Evolutionary conservation across 768 basidiomycete species (phyloP), one percentile per base, ranked within the genome.

Genomic region (Rhodotorula paludigena): DNA sequence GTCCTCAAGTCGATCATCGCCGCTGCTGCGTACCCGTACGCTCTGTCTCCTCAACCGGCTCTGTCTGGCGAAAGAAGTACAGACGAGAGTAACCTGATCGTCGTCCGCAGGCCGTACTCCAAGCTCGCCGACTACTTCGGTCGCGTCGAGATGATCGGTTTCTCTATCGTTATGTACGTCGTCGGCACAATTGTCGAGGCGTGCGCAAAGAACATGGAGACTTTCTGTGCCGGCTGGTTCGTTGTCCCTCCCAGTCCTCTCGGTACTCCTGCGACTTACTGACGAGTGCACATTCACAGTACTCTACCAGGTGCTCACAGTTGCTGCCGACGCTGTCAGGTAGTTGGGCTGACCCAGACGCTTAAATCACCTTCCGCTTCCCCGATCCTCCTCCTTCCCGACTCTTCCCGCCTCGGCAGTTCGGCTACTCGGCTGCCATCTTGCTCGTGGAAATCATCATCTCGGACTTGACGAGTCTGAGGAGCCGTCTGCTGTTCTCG

Each of bases 121-220:
- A 77, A 78, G 59, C 67, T 79, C 57, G 70, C 72, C 21, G 76
- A 78, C 59, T 67, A 72, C 21, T 78, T 79, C 57, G 78, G 78
- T 1, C 74, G 78, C 5, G 41, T 73, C 38, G 69, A 72, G 33
- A 67, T 78, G 54, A 41, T 78, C 44, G 44, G 74, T 32, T 68
- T 77, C 62, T 65, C 72, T 36, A 63, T 77, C 53, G 33, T 78
- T 45, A 74, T 79, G 76, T 65, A 54, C 28, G 28, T 33, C 30
- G 21, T 57, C 67, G 76, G 77, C 7, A 75, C 78, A 5, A 75
- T 78, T 63, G 72, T 78, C 47, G 72, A 76, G 49, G 77, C 78
- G 1, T 72, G 71, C 5, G 41, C 71, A 0, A 65, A 68, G 7
- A 65, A 66, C 36, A 60, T 79, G 21, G 57, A 60, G 7, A 66